Conservation (phyloP, 1,284 basidiomycete species). For the Ganoderma sinense region DNA sequence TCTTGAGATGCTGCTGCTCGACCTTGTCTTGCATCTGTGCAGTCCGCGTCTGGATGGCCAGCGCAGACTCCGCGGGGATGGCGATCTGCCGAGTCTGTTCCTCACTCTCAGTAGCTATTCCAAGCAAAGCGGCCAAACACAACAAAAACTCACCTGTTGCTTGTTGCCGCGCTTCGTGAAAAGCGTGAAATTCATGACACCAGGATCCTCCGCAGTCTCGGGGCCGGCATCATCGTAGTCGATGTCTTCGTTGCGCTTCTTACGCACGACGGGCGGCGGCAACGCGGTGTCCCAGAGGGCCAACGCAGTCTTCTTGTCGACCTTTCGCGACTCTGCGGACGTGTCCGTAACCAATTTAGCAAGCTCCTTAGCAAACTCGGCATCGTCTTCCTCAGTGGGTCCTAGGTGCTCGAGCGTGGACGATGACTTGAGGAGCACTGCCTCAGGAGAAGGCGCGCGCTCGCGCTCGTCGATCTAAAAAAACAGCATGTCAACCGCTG, state of each 20-base stretch:
- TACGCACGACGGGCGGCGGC: slow-evolving; percentile 66
- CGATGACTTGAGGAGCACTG: slow-evolving; percentile 69
- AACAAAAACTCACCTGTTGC: slow-evolving; percentile 77
- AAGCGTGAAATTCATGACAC: slow-evolving; percentile 92
- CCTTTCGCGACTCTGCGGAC: slow-evolving; percentile 82
- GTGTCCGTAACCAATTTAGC: slow-evolving; percentile 94
- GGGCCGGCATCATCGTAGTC: slow-evolving; percentile 54
- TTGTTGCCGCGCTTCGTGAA: slow-evolving; percentile 95
- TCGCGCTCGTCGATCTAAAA: slow-evolving; percentile 70
- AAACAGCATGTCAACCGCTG: slow-evolving; percentile 2
- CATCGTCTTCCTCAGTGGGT: slow-evolving; percentile 87
- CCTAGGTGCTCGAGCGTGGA: slow-evolving; percentile 70
- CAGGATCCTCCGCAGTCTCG: slow-evolving; percentile 39
- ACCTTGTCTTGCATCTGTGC: slow-evolving; percentile 93
- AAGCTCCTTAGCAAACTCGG: slow-evolving; percentile 94
- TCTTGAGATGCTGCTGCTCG: slow-evolving; percentile 95
- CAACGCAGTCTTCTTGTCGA: slow-evolving; percentile 84
- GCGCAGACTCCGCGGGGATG: slow-evolving; percentile 85
- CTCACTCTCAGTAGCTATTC: not conserved
- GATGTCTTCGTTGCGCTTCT: slow-evolving; percentile 63
- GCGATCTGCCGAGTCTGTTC: slow-evolving; percentile 82
- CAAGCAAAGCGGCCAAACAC: not conserved
- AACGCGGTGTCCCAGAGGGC: slow-evolving; percentile 90
- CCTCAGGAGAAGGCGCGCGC: slow-evolving; percentile 79
- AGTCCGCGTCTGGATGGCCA: slow-evolving; percentile 89